These are phyloP conservation scores for Blastocystis sp. DNA, from an alignment of 352 stramenopile genomes.

Conservation along the genomic window DNA sequence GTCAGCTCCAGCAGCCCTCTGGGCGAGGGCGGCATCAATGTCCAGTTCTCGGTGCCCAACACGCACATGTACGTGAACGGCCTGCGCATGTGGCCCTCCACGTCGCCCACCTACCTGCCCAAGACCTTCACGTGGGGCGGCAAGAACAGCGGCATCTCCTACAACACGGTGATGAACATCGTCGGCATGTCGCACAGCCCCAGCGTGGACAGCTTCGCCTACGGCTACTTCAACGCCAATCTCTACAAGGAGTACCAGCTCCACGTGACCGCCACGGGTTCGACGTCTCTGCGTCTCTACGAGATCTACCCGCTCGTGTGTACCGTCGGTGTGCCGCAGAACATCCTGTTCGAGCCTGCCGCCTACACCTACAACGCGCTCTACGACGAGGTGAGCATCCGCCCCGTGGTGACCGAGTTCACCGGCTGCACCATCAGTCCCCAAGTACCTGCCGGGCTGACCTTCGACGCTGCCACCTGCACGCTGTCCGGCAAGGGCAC, in stretches of 20 bases:
- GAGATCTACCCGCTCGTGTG: background rate
- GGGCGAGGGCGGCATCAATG: background rate
- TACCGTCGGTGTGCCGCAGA: background rate
- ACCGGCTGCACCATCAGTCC: constrained; percentile 10
- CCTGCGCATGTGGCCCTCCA: constrained; percentile 8
- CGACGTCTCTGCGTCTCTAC: background rate
- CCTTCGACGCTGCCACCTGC: constrained; percentile 9
- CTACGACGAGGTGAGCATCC: constrained; percentile 2
- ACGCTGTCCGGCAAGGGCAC: background rate
- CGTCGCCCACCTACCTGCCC: background rate
- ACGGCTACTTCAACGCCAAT: background rate
- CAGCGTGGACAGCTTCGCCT: background rate
- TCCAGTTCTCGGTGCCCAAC: background rate
- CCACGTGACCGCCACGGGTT: background rate
- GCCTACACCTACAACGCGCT: background rate
- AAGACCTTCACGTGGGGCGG: background rate
- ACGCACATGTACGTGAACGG: background rate
- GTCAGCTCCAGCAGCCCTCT: background rate
- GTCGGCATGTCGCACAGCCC: background rate
- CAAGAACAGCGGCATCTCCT: background rate
- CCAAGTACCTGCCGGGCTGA: background rate
- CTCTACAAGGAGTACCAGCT: background rate
- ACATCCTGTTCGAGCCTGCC: background rate
- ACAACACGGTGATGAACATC: background rate
- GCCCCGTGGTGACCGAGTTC: background rate